phyloP scores from a whole-genome alignment of 164 flowering plant species.

The Nymphaea thermarum region DNA sequence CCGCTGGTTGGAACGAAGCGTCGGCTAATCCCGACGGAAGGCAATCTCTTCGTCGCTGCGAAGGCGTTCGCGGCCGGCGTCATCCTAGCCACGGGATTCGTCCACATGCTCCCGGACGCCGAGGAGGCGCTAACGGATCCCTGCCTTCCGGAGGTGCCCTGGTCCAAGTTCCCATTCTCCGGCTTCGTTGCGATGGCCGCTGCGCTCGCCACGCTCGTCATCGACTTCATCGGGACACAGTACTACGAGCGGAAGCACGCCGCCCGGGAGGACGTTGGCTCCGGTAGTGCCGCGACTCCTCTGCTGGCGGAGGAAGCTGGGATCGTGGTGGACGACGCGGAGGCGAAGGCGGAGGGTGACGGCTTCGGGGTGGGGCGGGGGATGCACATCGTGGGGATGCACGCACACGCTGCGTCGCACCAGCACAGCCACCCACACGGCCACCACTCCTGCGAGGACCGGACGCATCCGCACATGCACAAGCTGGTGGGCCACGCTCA shows the following conservation, averaged over 20 bases:
- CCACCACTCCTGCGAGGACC: slow-evolving; percentile 35
- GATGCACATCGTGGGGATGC: slow-evolving; percentile 93
- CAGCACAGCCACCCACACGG: slow-evolving; percentile 66
- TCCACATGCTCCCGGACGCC: slow-evolving; percentile 83
- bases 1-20: slow-evolving; percentile 68
- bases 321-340: slow-evolving; percentile 9
- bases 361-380: slow-evolving; percentile 57
- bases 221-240: slow-evolving; percentile 79
- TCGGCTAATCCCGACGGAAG: slow-evolving; percentile 46
- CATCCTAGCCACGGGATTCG: slow-evolving; percentile 89
- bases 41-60: slow-evolving; percentile 60
- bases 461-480: slow-evolving; percentile 8
- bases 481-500: slow-evolving; percentile 20
- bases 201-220: slow-evolving; percentile 49
- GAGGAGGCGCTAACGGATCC: slow-evolving; percentile 37
- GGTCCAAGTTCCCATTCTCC: slow-evolving; percentile 73
- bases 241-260: slow-evolving; percentile 68
- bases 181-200: slow-evolving; percentile 87
- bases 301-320: slow-evolving; percentile 2
- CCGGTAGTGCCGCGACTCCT: slow-evolving; percentile 3
- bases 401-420: slow-evolving; percentile 92
- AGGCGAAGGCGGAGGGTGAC: slow-evolving; percentile 7
- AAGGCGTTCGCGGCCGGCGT: slow-evolving; percentile 98
- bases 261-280: slow-evolving; percentile 13
- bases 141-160: slow-evolving; percentile 64